Base-by-base conservation (phyloP, 1,284 basidiomycete genomes). In the Rhodotorula sp. region DNA sequence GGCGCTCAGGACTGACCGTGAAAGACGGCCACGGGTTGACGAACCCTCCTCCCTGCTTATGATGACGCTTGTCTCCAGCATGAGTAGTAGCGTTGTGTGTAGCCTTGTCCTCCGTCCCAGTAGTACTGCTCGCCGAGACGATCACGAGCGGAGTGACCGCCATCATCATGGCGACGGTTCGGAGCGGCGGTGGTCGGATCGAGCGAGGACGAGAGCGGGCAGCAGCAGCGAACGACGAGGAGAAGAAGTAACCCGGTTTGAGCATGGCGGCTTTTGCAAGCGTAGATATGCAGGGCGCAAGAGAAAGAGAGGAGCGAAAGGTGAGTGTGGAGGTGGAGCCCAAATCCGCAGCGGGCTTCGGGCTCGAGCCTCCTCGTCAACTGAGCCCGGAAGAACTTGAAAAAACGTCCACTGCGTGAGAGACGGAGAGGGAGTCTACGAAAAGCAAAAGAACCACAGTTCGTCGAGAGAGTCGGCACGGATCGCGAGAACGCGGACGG, bases 1-100 rank as follows among this genome's bases (percentile, higher is more conserved):
- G 34, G 20, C 14, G n/a, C 47, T 23, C 49, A 12, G 7, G 26
- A 52, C 68, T 52, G 47, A 70, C 71, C 34, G 34, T n/a, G 63
- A 73, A 73, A 8, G 34, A n/a, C 5, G 29, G 34, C 75, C 75
- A 76, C 2, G 75, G 75, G 39, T 76, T 76, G 31, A 68, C 61
- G 58, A 76, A 76, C 26, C 69, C 67, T 18, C 73, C 70, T 6
- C 57, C 57, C 3, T 39, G 8, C 29, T 69, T 76, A 59, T 76
- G 75, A 23, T 76, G 75, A 14, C 58, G 47, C 52, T 72, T 72
- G 67, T 62, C 61, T 29, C 59, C 47, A 10, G 39, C 10, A 43
- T 7, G 8, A 43, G 39, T 43, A 43, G 34, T 14, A 14, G 34
- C 21, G 14, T 34, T 58, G 43, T 47, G 23, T 18, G 34, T 21